Base-by-base conservation (phyloP, 805 yeast species). In the Huiozyma naganishii region DNA sequence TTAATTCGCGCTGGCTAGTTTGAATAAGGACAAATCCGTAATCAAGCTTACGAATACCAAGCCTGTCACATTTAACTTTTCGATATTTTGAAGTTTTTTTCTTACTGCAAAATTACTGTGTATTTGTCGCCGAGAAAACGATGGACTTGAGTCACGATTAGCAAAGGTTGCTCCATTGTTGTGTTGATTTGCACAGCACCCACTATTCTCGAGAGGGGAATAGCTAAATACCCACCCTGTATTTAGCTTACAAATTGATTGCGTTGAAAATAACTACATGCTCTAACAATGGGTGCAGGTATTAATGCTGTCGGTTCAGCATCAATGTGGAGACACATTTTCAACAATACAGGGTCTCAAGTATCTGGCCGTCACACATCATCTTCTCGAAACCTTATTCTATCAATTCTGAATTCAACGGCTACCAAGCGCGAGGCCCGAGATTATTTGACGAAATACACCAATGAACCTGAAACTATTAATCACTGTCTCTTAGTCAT, bases 381-480 rank as follows among this genome's bases (percentile, higher is more conserved):
- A 2, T 41, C 55, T n/a, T 54, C 62, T 6, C 71, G 77, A 50
- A 85, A 84, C 43, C 66, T 90, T 41, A 80, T 90, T n/a, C 66
- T 87, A 12, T 80, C 96, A 1, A 88, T 90, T 27, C 69, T 90
- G 45, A 81, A 81, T 54, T 80, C 95, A 1, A 85, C 97, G 4
- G 94, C 97, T 6, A 90, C 97, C 1, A 89, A 87, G 59, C 70
- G 98, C 47, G 97, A 90, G 57, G 95, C 95, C 5, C 73, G 77
- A 49, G 83, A 81, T 50, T 90, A 89, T 57, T 65, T 90, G 39
- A 68, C 76, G 32, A 84, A 81, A 56, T 90, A 89, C 57, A 64
- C 72, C 1, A 42, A 53, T 39, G 56, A 51, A 12, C 45, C 49
- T 3, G 41, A 43, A 2, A 40, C 35, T 32, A 44, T 39, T 11